Conservation (phyloP, 2,329 filamentous ascomycete genomes). For the Fusarium sp. region DNA sequence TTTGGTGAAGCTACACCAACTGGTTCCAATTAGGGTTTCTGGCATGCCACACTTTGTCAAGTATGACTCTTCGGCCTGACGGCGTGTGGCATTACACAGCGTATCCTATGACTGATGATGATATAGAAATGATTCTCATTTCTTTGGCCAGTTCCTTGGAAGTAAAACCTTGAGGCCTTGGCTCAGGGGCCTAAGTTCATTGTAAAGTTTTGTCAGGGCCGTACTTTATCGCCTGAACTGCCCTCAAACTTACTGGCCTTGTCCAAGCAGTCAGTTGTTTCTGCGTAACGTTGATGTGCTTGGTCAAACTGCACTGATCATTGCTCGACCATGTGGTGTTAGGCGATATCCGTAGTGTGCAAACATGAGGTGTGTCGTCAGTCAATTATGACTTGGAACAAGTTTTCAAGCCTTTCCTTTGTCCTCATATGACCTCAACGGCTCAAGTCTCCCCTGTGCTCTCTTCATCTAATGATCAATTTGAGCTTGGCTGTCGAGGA, state of each 20-base stretch:
- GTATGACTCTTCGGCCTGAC: conserved; percentile 10
- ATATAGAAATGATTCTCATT: background rate
- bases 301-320: background rate
- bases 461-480: background rate
- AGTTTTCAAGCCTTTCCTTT: background rate
- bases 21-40: conserved; percentile 13
- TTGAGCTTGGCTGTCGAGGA: background rate
- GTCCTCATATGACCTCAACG: background rate
- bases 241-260: background rate
- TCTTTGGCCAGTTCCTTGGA: background rate
- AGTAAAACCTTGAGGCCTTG: background rate
- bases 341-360: background rate
- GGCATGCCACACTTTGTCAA: background rate
- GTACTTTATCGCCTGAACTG: background rate
- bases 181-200: background rate
- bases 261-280: background rate
- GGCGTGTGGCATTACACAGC: background rate
- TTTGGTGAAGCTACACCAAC: background rate
- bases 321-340: background rate
- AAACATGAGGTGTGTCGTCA: background rate
- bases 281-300: background rate
- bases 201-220: background rate
- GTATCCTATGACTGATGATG: background rate
- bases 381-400: background rate
- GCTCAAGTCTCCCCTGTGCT: background rate